Evolutionary conservation across 1,139 yeast species (phyloP), one percentile per base, ranked within the genome.

Genomic region (Yamadazyma atlantica): DNA sequence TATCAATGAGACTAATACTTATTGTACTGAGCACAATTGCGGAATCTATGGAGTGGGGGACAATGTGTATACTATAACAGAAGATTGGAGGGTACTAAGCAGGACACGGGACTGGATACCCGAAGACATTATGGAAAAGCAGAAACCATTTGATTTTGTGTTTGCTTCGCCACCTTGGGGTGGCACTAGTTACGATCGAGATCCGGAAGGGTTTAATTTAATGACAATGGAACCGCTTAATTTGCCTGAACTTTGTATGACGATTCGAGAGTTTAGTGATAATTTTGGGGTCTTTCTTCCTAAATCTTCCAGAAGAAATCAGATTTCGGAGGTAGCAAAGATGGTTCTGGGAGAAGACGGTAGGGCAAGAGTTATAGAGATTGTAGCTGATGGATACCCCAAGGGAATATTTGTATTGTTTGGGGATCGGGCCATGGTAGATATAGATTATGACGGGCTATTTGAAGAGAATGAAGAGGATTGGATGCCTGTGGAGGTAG

Each of bases 121-220:
- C 1, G 43, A 49, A 26, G 43, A 42, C 8, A 35, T 57, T 32
- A 49, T 46, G 29, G 31, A 39, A 38, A 27, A 33, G 36, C 10
- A 44, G 40, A 49, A n/a, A 16, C 59, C 64, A 3, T 70, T 82
- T 30, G 94, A 85, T 51, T 73, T 86, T 32, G 70, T 85, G 5
- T 90, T 88, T 60, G 75, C 82, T 17, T 87, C 96, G 4, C 97
- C 97, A 0, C 97, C 97, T 0, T 92, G 98, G 98, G 97, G 97
- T 12, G 98, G 98, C 0, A 88, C 94, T 0, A 57, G 64, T 4
- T 92, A 90, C 60, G 61, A 65, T 25, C 51, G 63, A 9, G 48
- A 56, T 1, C 48, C 54, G 3, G 66, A 65, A 1, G 50, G 56
- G 0, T 85, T 78, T 63, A 80, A 82, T 46, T 44, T 64, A 29